Evolutionary conservation across 768 basidiomycete genomes (phyloP), one percentile per base, ranked within the genome.

Genomic region (Galerina sulciceps): DNA sequence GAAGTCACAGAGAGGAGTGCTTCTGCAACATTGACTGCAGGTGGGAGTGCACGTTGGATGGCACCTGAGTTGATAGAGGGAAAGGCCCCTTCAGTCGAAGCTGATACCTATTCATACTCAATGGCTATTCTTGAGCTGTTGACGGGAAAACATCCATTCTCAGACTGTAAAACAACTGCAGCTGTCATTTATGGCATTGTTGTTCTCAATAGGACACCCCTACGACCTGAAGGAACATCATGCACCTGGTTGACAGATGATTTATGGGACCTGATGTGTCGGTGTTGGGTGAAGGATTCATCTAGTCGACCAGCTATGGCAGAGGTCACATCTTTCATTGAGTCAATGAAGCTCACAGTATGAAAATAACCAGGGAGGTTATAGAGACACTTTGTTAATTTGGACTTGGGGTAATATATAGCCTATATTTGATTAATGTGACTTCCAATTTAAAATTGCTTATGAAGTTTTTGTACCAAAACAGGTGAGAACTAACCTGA

Each of bases 111-210:
- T 60, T 83, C 84, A 3, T 88, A 79, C 53, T 81, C 79, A 10
- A 88, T 88, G 87, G 77, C 82, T 11, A 75, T 84, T 35, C 74
- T 88, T 22, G 86, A 88, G 62, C 77, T 86, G 48, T 66, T 85
- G 34, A 87, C 86, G 5, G 76, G 75, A 26, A 78, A 82, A 65
- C 68, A 67, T 37, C 87, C 87, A 0, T 88, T 81, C 64, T 68
- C 79, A 10, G 75, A 85, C 51, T 75, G 75, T 45, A 81, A 71
- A 62, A 74, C 81, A 17, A 84, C 87, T 62, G 73, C 81, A 10
- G 69, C 76, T 23, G 85, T 88, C 20, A 75, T 85, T 41, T 74
- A 73, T 57, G 76, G 79, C 57, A 74, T 85, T 36, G 61, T 75
- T 1, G 64, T 70, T 3, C 68, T 75, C 37, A 69, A 73, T 41